Percentiles rank a stretch among this genome's conserved stretches.
These are phyloP conservation scores for Fusarium subglutinans DNA, from an alignment of 2,329 filamentous ascomycete species.

Conservation along the genomic window DNA sequence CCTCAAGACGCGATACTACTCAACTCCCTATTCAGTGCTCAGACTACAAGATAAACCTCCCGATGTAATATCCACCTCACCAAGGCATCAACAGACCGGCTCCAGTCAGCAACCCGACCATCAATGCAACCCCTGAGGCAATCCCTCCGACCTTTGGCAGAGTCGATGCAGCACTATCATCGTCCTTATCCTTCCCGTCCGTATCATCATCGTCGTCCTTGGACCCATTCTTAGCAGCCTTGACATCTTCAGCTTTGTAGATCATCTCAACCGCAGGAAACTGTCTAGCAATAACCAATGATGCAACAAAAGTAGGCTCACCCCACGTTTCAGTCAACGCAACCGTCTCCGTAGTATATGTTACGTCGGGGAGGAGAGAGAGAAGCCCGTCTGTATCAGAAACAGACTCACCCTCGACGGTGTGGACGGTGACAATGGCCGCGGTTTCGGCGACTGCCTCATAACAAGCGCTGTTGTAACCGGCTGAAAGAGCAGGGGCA, in stretches of 20 bases:
- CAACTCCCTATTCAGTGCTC: too few relatives aligned
- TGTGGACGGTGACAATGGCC: not conserved
- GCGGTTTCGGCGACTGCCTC: not conserved
- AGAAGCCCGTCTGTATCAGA: not conserved
- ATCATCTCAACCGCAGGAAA: constrained; percentile 29
- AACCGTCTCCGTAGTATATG: not conserved
- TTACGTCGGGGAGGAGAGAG: not conserved
- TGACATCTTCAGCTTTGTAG: constrained; percentile 20
- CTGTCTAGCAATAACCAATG: not conserved
- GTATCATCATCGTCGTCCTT: not conserved
- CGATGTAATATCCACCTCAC: not conserved
- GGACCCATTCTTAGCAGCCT: not conserved
- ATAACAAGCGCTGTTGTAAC: not conserved
- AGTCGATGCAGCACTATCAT: not conserved
- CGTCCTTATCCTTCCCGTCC: not conserved
- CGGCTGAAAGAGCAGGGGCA: not conserved
- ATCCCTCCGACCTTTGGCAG: not conserved
- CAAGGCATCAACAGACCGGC: constrained; percentile 26
- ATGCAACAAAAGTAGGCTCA: not conserved
- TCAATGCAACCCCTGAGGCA: not conserved
- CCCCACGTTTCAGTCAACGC: not conserved
- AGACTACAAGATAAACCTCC: not conserved
- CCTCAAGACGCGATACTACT: not conserved
- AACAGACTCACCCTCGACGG: constrained; percentile 15
- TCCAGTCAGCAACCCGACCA: constrained; percentile 15